These are phyloP conservation scores for Ogataea trehaloabstinens DNA, from an alignment of 805 yeast species.

Conservation along the genomic window DNA sequence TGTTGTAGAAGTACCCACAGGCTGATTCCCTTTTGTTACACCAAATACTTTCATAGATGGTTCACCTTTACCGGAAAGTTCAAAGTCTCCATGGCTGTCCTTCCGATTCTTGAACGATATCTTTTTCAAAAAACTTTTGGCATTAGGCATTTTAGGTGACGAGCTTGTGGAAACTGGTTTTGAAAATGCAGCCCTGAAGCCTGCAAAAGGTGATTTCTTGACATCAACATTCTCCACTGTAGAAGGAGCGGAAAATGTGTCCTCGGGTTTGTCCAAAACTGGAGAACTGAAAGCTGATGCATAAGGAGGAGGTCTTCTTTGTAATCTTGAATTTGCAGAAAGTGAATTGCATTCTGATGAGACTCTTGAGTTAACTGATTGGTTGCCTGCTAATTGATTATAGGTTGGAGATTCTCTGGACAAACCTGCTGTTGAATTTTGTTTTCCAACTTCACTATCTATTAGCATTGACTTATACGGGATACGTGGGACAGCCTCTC, in stretches of 20 bases:
- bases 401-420: neutral
- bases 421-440: too few relatives aligned
- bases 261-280: neutral
- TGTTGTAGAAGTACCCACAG: conserved; percentile 6
- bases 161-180: conserved; percentile 15
- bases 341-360: conserved; percentile 10
- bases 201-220: conserved; percentile 21
- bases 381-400: neutral
- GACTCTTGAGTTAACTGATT: neutral
- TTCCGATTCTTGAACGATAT: conserved; percentile 15
- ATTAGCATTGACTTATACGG: conserved; percentile 7
- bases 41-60: conserved; percentile 8
- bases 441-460: neutral
- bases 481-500: neutral
- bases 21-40: conserved; percentile 2
- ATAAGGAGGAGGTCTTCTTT: conserved; percentile 21
- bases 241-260: neutral
- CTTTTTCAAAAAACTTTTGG: conserved; percentile 22
- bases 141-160: conserved; percentile 17
- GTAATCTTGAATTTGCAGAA: conserved; percentile 7
- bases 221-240: conserved; percentile 2
- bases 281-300: conserved; percentile 3
- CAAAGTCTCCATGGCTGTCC: conserved; percentile 6
- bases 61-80: conserved; percentile 3
- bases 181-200: conserved; percentile 21